Evolutionary conservation across 2,329 filamentous ascomycete species (phyloP), one percentile per base, ranked within the genome.

Genomic region (Ophiocordyceps camponoti-saundersi): DNA sequence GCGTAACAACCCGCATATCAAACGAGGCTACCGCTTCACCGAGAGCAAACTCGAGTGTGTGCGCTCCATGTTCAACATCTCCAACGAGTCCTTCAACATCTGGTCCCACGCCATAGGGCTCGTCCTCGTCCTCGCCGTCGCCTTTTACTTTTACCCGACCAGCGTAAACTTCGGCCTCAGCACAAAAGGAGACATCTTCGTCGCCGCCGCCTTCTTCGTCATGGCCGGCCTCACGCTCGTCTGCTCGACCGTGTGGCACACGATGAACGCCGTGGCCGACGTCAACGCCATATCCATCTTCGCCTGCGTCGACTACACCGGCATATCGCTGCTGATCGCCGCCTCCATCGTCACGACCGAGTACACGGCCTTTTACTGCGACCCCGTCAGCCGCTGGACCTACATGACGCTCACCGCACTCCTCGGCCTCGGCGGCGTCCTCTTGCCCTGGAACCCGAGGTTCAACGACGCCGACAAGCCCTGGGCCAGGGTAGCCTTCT

Each of bases 351-450:
- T 96, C 76, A 95, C 92, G 2, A 95, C 88, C 34, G 92, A 98
- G 62, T 98, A 96, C 68, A 95, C 92, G 0, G 92, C 90, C 22
- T 98, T 98, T 65, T 98, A 98, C 69, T 95, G 92, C 68, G 92
- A 98, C 58, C 89, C 92, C 3, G 57, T 84, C 44, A 89, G 84
- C 54, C 82, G 89, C 47, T 92, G 83, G 75, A 71, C 77, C 13
- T 98, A 96, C 65, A 92, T 98, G 70, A 64, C 74, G 41, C 70
- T 85, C 45, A 96, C 92, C 2, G 82, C 85, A 48, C 61, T 81
- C 15, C 77, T 98, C 23, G 92, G 92, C 44, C 67, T 93, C 48
- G 85, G 81, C 39, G 92, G 92, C 48, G 86, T 93, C 52, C 85
- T 95, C 52, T 73, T 98, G 36, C 90, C 92, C 2, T 98, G 92